Percentiles rank a stretch among this genome's conserved stretches.
phyloP scores from a whole-genome alignment of 345 rosid species.

The Brassica carinata region DNA sequence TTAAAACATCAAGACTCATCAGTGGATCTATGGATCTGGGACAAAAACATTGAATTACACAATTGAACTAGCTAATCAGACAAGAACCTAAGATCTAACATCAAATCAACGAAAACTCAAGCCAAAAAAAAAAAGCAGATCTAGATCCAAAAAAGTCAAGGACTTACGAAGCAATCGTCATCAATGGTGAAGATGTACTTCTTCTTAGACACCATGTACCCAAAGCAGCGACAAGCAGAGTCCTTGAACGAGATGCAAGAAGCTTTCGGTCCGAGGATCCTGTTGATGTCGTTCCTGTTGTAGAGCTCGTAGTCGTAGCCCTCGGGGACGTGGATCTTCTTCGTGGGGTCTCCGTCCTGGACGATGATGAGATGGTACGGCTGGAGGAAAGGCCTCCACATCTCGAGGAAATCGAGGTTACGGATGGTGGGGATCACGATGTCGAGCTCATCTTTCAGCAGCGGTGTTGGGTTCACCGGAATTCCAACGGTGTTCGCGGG shows the following conservation, averaged over 20 bases:
- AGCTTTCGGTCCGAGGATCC: conserved; percentile 93
- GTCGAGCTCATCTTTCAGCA: conserved; percentile 84
- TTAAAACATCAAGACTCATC: conserved; percentile 14
- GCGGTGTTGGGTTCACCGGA: conserved; percentile 44
- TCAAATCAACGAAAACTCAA: conserved; percentile 5
- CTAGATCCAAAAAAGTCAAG: not conserved
- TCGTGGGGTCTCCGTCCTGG: conserved; percentile 94
- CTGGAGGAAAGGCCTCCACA: conserved; percentile 98
- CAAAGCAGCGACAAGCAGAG: conserved; percentile 97
- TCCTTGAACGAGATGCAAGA: conserved; percentile 96
- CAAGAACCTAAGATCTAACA: conserved; percentile 19
- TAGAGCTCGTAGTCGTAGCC: conserved; percentile 94
- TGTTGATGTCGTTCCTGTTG: conserved; percentile 86
- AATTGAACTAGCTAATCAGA: not conserved
- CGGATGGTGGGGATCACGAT: conserved; percentile 96
- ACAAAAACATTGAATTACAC: not conserved
- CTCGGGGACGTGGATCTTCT: conserved; percentile 78
- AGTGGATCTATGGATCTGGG: conserved; percentile 7
- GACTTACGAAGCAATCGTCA: conserved; percentile 95
- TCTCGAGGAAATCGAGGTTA: conserved; percentile 92
- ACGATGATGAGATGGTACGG: conserved; percentile 94
- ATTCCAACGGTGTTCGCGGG: conserved; percentile 53
- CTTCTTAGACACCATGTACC: conserved; percentile 97
- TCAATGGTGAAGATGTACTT: conserved; percentile 96
- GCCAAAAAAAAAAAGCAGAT: conserved; percentile 12